Evolutionary conservation across 306 rosid genomes (phyloP).

Genomic region (Prinsepia uniflora): DNA sequence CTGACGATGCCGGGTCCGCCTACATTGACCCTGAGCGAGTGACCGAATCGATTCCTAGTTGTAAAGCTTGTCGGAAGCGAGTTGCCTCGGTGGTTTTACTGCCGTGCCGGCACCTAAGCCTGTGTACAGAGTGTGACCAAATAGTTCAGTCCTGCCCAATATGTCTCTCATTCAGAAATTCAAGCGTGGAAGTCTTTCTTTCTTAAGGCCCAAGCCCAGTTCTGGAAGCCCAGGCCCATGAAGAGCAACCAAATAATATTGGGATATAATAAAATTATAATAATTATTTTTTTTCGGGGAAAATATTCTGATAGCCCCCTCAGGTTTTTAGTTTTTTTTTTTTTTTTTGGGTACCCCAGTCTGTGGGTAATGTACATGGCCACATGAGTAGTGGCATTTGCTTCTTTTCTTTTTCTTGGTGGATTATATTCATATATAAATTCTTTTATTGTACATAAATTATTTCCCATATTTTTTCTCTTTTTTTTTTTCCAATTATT

Average conservation of each 20-base stretch:
- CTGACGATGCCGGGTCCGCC: slow-evolving; percentile 89
- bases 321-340: background rate
- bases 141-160: slow-evolving; percentile 67
- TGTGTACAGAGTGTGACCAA: slow-evolving; percentile 65
- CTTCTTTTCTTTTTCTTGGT: slow-evolving; percentile 2
- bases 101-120: slow-evolving; percentile 84
- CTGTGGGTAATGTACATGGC: slow-evolving; percentile 55
- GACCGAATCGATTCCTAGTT: slow-evolving; percentile 44
- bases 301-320: slow-evolving; percentile 11
- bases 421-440: slow-evolving; percentile 53
- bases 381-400: slow-evolving; percentile 46
- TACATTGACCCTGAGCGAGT: slow-evolving; percentile 69
- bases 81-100: slow-evolving; percentile 69
- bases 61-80: slow-evolving; percentile 62
- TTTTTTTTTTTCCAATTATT: no score
- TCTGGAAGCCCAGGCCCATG: slow-evolving; percentile 37
- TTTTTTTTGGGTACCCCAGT: slow-evolving; percentile 19
- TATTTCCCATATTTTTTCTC: background rate
- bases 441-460: slow-evolving; percentile 50
- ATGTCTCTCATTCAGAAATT: slow-evolving; percentile 60
- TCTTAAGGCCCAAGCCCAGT: slow-evolving; percentile 52
- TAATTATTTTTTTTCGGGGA: background rate
- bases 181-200: slow-evolving; percentile 63
- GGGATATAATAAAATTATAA: slow-evolving; percentile 21
- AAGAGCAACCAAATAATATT: slow-evolving; percentile 17